Percentiles rank a stretch among this genome's conserved stretches.
phyloP scores from a whole-genome alignment of 2,329 filamentous ascomycete genomes.

The Colletotrichum lini region DNA sequence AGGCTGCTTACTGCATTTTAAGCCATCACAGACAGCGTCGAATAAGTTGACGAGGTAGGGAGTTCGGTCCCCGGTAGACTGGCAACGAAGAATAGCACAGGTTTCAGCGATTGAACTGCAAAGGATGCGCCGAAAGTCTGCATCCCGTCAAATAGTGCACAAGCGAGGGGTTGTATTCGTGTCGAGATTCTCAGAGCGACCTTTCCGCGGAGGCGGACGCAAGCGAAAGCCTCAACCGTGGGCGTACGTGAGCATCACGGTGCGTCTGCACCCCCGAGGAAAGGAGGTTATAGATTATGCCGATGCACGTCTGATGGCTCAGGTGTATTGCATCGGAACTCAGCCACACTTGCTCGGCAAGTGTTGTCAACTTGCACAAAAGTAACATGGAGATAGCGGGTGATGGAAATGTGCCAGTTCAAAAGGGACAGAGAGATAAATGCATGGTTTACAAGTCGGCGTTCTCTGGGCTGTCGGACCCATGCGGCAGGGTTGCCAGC shows the following conservation, averaged over 20 bases:
- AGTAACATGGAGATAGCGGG: not conserved
- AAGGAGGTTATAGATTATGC: conserved; percentile 19
- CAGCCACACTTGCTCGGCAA: not conserved
- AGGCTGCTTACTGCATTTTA: not conserved
- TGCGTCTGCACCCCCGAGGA: conserved; percentile 16
- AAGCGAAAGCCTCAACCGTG: conserved; percentile 9
- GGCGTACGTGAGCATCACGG: conserved; percentile 1
- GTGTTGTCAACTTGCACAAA: not conserved
- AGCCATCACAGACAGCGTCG: not conserved
- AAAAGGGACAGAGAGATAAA: not conserved
- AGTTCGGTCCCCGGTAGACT: not conserved
- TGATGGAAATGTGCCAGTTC: not conserved
- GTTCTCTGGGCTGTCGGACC: not conserved
- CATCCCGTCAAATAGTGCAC: not conserved
- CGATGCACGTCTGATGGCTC: conserved; percentile 14
- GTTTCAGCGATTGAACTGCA: not conserved
- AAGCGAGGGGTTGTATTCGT: not conserved
- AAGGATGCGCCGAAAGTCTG: not conserved
- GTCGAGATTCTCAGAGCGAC: not conserved
- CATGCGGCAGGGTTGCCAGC: conserved; percentile 15
- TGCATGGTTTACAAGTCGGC: not conserved
- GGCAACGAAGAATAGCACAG: not conserved
- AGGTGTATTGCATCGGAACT: not conserved
- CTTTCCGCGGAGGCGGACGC: not conserved
- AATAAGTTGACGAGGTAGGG: not conserved